Evolutionary conservation across 805 yeast genomes (phyloP).

Genomic region (Saccharomycopsis fodiens): DNA sequence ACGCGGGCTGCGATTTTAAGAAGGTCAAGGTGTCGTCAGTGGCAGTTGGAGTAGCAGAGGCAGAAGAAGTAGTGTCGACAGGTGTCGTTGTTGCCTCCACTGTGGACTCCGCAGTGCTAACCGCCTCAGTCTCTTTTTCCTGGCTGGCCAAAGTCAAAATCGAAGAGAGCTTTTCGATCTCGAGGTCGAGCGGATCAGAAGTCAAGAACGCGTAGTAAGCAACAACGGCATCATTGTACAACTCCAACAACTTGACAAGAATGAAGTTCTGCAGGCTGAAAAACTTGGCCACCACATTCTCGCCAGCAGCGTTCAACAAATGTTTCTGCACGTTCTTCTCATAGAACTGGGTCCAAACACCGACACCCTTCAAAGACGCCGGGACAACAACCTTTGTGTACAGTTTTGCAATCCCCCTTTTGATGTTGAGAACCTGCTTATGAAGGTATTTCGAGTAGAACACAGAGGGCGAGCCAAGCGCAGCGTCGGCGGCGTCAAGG

Average conservation of each 20-base stretch:
- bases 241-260: not conserved
- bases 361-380: not conserved
- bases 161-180: constrained; percentile 15
- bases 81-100: not conserved
- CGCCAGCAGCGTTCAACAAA: not conserved
- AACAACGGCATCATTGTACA: not conserved
- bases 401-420: not conserved
- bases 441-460: not conserved
- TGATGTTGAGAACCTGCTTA: not conserved
- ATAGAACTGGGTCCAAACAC: not conserved
- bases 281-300: not conserved
- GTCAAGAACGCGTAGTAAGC: constrained; percentile 16
- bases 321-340: not conserved
- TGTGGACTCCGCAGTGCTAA: not conserved
- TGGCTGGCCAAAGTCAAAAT: constrained; percentile 12
- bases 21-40: not conserved
- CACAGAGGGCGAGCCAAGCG: not conserved
- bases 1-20: not conserved
- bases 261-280: not conserved
- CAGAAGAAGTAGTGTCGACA: constrained; percentile 1
- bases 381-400: not conserved
- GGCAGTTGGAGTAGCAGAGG: not conserved
- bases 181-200: constrained; percentile 19
- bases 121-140: not conserved
- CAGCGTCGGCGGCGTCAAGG: not conserved